These are phyloP conservation scores for Petasospora rhodanensis DNA, from an alignment of 1,139 yeast species.

Conservation along the genomic window DNA sequence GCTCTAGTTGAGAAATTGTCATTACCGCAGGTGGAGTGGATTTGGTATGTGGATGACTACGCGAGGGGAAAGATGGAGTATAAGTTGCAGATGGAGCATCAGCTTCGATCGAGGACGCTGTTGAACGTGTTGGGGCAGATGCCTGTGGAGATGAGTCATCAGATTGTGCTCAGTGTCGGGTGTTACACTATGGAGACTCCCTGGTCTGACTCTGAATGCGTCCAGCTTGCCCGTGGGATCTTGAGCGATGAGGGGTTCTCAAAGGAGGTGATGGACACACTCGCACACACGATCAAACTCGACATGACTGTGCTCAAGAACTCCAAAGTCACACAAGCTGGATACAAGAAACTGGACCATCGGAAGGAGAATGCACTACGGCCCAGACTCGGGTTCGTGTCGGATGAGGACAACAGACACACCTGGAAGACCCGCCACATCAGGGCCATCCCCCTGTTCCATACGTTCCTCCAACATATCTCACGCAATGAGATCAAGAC, in stretches of 20 bases:
- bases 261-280: background rate
- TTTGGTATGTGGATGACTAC: constrained; percentile 21
- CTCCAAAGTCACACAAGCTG: constrained; percentile 17
- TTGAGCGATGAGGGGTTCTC: background rate
- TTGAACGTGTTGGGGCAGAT: constrained; percentile 1
- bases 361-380: constrained; percentile 1
- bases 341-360: constrained; percentile 12
- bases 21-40: constrained; percentile 16
- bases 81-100: constrained; percentile 12
- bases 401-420: constrained; percentile 15
- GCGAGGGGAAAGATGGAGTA: constrained; percentile 10
- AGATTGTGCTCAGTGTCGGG: background rate
- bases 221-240: constrained; percentile 2
- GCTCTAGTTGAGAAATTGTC: background rate
- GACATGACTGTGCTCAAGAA: constrained; percentile 6
- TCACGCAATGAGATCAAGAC: constrained; percentile 25
- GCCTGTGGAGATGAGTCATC: too few relatives aligned
- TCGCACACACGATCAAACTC: constrained; percentile 1
- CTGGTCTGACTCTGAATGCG: constrained; percentile 16
- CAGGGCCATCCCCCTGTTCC: constrained; percentile 23
- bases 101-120: constrained; percentile 4
- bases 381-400: constrained; percentile 15
- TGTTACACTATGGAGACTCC: constrained; percentile 12
- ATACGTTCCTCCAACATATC: constrained; percentile 33
- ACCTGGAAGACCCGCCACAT: constrained; percentile 16